Evolutionary conservation across 2,329 filamentous ascomycete genomes (phyloP).

Genomic region (Penicillium sp.): DNA sequence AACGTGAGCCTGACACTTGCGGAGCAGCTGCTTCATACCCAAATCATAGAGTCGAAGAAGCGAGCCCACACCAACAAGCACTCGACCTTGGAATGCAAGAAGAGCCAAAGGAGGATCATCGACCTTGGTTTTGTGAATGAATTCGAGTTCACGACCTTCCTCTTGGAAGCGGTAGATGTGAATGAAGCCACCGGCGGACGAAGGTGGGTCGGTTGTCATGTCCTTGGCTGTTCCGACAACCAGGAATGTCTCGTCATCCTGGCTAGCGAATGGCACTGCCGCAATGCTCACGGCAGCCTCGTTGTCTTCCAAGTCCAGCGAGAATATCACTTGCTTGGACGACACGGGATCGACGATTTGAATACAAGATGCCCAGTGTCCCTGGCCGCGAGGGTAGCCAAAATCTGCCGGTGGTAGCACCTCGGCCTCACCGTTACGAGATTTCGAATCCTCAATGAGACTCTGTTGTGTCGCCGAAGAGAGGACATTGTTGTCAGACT

Average conservation of each 20-base stretch:
- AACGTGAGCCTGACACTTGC: slow-evolving; percentile 80
- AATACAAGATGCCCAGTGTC: slow-evolving; percentile 94
- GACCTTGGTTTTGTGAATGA: slow-evolving; percentile 93
- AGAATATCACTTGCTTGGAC: slow-evolving; percentile 67
- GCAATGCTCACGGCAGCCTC: slow-evolving; percentile 85
- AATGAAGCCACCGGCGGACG: slow-evolving; percentile 73
- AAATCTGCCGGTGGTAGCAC: slow-evolving; percentile 74
- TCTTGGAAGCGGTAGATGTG: slow-evolving; percentile 88
- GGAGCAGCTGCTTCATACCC: slow-evolving; percentile 83
- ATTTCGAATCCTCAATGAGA: slow-evolving; percentile 64
- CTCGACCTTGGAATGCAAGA: slow-evolving; percentile 82
- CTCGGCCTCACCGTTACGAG: slow-evolving; percentile 65
- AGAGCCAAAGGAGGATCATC: slow-evolving; percentile 87
- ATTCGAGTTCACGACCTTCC: slow-evolving; percentile 80
- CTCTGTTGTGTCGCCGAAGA: slow-evolving; percentile 70
- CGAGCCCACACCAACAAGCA: slow-evolving; percentile 78
- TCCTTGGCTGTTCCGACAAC: slow-evolving; percentile 92
- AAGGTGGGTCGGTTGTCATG: slow-evolving; percentile 69
- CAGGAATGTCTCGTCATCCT: slow-evolving; percentile 85
- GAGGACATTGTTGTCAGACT: slow-evolving; percentile 87
- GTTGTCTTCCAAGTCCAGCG: slow-evolving; percentile 78
- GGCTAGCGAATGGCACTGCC: slow-evolving; percentile 77
- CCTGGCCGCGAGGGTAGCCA: slow-evolving; percentile 74
- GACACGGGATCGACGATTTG: slow-evolving; percentile 79
- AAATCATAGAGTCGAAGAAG: slow-evolving; percentile 85